phyloP scores from a whole-genome alignment of 306 rosid species.

The Sicyos baderoa region DNA sequence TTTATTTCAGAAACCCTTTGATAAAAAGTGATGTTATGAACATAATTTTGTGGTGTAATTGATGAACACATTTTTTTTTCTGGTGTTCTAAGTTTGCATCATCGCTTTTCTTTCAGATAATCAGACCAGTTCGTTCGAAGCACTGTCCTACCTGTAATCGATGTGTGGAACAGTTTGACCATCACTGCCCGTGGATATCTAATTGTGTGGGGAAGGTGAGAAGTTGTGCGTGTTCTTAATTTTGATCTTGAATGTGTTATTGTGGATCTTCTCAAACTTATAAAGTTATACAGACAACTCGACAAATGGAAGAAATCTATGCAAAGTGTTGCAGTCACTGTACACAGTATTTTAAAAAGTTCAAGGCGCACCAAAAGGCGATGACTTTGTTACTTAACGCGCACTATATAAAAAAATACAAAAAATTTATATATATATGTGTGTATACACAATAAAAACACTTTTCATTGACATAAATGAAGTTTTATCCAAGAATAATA shows the following conservation, averaged over 20 bases:
- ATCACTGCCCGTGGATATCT: slow-evolving; percentile 99
- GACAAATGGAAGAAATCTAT: neutral
- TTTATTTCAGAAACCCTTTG: slow-evolving; percentile 29
- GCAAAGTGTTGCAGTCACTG: neutral
- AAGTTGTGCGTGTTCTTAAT: slow-evolving; percentile 18
- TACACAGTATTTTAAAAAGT: neutral
- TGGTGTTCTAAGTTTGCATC: slow-evolving; percentile 20
- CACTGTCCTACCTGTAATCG: slow-evolving; percentile 90
- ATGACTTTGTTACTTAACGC: too few species aligned
- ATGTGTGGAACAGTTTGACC: slow-evolving; percentile 96
- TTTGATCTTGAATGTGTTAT: neutral
- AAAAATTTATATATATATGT: too few species aligned
- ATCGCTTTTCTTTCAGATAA: slow-evolving; percentile 54
- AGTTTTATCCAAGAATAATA: too few species aligned
- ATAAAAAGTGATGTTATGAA: neutral
- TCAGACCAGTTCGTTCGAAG: slow-evolving; percentile 89
- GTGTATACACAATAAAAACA: too few species aligned
- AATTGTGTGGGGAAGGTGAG: slow-evolving; percentile 94
- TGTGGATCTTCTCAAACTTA: neutral
- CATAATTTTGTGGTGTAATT: neutral
- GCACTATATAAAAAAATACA: too few species aligned
- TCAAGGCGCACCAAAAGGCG: neutral
- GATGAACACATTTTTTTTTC: neutral
- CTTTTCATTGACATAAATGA: too few species aligned
- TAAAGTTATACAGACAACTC: neutral